Percentiles rank a stretch among this genome's conserved stretches.
Conservation (phyloP, 2,329 filamentous ascomycete genomes). For the Cladosporium oxysporum region DNA sequence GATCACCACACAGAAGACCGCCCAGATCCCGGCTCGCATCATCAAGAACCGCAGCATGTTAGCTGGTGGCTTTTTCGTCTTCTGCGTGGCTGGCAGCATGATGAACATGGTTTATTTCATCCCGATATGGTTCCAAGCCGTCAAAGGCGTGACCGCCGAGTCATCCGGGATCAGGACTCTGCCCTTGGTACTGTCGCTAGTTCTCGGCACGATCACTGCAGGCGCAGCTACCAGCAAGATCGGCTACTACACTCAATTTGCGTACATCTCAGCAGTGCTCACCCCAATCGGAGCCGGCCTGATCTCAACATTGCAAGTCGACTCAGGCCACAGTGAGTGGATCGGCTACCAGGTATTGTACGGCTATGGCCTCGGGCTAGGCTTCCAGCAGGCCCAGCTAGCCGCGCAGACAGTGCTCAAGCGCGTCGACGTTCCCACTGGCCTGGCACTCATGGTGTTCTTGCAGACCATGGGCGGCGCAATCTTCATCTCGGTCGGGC, state of each 20-base stretch:
- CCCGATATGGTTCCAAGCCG: conserved; percentile 51
- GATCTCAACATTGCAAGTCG: conserved; percentile 43
- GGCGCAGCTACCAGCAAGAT: conserved; percentile 40
- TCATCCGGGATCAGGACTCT: conserved; percentile 51
- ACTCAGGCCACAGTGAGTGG: conserved; percentile 44
- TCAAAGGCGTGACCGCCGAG: conserved; percentile 48
- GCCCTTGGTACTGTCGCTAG: conserved; percentile 49
- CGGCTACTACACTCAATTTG: conserved; percentile 52
- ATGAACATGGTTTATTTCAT: conserved; percentile 50
- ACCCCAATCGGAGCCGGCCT: conserved; percentile 48
- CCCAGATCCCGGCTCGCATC: conserved; percentile 47
- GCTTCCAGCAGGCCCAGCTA: conserved; percentile 45
- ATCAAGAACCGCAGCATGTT: conserved; percentile 47
- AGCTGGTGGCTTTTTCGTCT: conserved; percentile 43
- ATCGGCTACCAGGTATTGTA: conserved; percentile 52
- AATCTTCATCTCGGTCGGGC: conserved; percentile 45
- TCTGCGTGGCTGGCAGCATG: conserved; percentile 46
- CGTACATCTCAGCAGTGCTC: conserved; percentile 40
- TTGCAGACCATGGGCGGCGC: conserved; percentile 47
- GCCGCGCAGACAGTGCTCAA: conserved; percentile 42
- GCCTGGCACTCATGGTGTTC: conserved; percentile 46
- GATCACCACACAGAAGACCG: conserved; percentile 43
- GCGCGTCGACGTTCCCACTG: conserved; percentile 41
- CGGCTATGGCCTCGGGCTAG: conserved; percentile 47
- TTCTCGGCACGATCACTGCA: conserved; percentile 43